phyloP scores from a whole-genome alignment of 2,329 filamentous ascomycete genomes.

The Neonectria neomacrospora region DNA sequence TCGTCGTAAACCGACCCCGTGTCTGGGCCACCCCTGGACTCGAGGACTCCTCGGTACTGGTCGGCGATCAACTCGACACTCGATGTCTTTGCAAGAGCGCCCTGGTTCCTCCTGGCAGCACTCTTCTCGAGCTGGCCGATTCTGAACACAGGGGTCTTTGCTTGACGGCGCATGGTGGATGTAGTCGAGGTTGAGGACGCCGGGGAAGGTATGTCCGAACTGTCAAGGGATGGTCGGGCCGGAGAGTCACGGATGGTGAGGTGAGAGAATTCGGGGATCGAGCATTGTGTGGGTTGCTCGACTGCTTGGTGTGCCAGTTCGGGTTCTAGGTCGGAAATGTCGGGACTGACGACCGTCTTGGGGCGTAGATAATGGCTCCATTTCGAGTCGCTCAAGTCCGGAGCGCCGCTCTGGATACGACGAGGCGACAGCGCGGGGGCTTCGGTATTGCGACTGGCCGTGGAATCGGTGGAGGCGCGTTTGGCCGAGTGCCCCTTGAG shows the following conservation, averaged over 20 bases:
- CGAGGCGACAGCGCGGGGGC: slow-evolving; percentile 36
- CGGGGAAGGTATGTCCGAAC: slow-evolving; percentile 44
- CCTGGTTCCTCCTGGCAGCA: slow-evolving; percentile 36
- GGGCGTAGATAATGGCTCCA: slow-evolving; percentile 45
- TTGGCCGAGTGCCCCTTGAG: slow-evolving; percentile 43
- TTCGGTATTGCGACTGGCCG: slow-evolving; percentile 33
- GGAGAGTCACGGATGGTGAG: slow-evolving; percentile 35
- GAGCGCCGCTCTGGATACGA: slow-evolving; percentile 35
- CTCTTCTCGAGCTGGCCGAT: slow-evolving; percentile 61
- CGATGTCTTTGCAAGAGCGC: slow-evolving; percentile 48
- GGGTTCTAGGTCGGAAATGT: slow-evolving; percentile 26
- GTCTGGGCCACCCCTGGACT: slow-evolving; percentile 49
- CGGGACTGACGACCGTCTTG: slow-evolving; percentile 34
- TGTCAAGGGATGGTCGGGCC: slow-evolving; percentile 41
- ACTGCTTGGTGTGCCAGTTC: slow-evolving; percentile 32
- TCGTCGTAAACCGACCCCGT: slow-evolving; percentile 47
- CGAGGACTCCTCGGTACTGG: slow-evolving; percentile 61
- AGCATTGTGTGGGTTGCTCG: slow-evolving; percentile 33
- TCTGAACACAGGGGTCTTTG: slow-evolving; percentile 62
- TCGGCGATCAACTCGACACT: slow-evolving; percentile 62
- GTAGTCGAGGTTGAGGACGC: slow-evolving; percentile 49
- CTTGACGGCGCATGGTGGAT: slow-evolving; percentile 55
- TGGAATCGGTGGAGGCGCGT: slow-evolving; percentile 43
- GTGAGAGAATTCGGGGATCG: slow-evolving; percentile 44
- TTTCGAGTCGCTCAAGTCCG: slow-evolving; percentile 45